Evolutionary conservation across 371 early-diverging fungal genomes (phyloP), one percentile per base, ranked within the genome.

Genomic region (Basidiobolus heterosporus): DNA sequence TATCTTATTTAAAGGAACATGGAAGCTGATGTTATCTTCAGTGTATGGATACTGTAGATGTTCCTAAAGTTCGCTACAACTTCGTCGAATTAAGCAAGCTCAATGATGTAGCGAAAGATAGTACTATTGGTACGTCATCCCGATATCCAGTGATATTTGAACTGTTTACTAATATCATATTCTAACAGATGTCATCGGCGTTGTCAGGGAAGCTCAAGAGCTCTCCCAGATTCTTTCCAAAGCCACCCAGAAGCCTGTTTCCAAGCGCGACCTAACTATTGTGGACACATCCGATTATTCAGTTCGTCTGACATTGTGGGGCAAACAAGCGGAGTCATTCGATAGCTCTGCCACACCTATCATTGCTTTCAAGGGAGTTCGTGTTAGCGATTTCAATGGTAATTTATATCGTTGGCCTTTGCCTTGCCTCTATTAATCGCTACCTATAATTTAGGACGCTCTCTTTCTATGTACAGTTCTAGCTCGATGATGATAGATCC

Each of bases 221-320:
- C 1, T 80, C 0, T 42, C 63, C 8, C 67, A 71, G 44, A 74
- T 91, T 23, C 64, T 78, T 9, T 53, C 85, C 21, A 85, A 82
- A 57, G 64, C 69, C 16, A 74, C 78, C 11, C 69, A 78, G 37
- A 69, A 61, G 46, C 76, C 77, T 37, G 82, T 86, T 64, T 61
- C 65, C 46, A 97, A 93, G 61, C 76, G 94, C 41, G 95, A 96
- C 3, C 19, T 96, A 39, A 63, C 62, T 0, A 49, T 97, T 36
- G 91, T 82, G 0, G 98, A 98, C 59, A 69, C 75, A 38, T 71
- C 78, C 17, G 67, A 62, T 13, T 81, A 62, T 45, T 62, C 69
- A n/a, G 76, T 91, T 19, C 69, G 81, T 3, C 42, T 85, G 20
- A 94, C 97, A 6, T 64, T 98, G 38, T 98, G 98, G 96, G 96